Conservation (phyloP, 805 yeast genomes). For the Lipomyces yamadae region DNA sequence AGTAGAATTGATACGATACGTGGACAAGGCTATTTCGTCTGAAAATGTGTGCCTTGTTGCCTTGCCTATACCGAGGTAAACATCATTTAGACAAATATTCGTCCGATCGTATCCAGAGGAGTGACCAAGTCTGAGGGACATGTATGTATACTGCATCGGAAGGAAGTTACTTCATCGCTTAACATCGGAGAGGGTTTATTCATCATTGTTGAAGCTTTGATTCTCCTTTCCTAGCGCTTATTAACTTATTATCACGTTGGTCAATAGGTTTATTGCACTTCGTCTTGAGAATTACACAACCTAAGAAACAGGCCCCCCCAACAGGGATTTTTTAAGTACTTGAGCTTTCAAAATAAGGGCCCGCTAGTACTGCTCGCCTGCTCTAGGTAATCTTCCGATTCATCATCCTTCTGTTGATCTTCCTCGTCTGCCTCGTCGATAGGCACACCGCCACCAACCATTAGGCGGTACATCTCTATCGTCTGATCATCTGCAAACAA, state of each 20-base stretch:
- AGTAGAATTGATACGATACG: constrained; percentile 64
- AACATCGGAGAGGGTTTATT: no score
- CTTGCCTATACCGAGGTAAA: constrained; percentile 1
- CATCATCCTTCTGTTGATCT: background rate
- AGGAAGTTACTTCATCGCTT: background rate
- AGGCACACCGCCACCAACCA: background rate
- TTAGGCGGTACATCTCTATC: constrained; percentile 12
- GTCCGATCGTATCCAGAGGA: no score
- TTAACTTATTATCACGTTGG: no score
- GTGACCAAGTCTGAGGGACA: background rate
- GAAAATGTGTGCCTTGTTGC: constrained; percentile 67
- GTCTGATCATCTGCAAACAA: constrained; percentile 16
- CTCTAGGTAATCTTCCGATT: background rate
- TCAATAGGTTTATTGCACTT: no score
- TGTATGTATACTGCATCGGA: background rate
- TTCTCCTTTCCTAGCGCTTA: no score
- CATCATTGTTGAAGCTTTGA: no score
- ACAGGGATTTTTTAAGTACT: background rate
- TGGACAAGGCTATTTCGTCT: constrained; percentile 59
- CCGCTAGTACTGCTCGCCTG: background rate
- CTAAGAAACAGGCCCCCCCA: no score
- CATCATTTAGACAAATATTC: no score
- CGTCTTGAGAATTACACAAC: no score
- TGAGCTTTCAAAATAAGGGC: background rate
- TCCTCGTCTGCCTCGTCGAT: background rate